Conservation (phyloP, 306 rosid species). For the Neltuma alba region DNA sequence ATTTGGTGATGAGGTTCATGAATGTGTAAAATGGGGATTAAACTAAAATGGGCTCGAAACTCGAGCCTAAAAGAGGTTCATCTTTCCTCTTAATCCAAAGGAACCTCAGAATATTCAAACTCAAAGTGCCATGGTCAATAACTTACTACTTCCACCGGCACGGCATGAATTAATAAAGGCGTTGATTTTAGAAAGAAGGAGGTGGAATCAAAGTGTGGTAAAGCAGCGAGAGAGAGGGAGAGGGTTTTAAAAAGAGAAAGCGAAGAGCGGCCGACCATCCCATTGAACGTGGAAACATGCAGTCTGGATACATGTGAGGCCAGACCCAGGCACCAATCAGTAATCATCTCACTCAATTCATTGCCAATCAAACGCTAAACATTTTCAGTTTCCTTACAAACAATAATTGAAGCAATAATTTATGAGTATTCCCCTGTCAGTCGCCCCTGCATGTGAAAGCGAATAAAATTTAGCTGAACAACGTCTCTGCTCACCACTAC, state of each 20-base stretch:
- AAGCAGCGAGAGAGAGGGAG: not conserved
- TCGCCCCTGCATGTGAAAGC: conserved; percentile 54
- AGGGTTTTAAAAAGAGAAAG: not conserved
- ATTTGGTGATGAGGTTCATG: not conserved
- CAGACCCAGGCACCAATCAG: conserved; percentile 43
- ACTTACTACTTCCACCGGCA: not conserved
- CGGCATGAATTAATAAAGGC: not conserved
- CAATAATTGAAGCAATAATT: conserved; percentile 44
- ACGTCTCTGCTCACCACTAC: not conserved
- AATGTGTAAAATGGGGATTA: not conserved
- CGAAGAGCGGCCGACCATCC: conserved; percentile 40
- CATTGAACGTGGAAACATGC: conserved; percentile 51
- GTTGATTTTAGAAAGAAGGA: not conserved
- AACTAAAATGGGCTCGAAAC: not conserved
- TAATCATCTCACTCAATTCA: conserved; percentile 26
- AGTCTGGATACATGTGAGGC: conserved; percentile 50
- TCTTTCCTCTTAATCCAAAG: conserved; percentile 11
- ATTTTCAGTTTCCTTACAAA: not conserved
- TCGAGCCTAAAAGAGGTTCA: not conserved
- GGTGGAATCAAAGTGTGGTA: not conserved
- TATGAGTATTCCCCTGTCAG: conserved; percentile 40
- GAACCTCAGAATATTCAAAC: conserved; percentile 32
- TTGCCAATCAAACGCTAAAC: conserved; percentile 31
- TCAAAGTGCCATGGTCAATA: not conserved
- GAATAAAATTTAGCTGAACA: conserved; percentile 39